Base-by-base conservation (phyloP, 805 yeast species). In the Ogataea parapolymorpha region DNA sequence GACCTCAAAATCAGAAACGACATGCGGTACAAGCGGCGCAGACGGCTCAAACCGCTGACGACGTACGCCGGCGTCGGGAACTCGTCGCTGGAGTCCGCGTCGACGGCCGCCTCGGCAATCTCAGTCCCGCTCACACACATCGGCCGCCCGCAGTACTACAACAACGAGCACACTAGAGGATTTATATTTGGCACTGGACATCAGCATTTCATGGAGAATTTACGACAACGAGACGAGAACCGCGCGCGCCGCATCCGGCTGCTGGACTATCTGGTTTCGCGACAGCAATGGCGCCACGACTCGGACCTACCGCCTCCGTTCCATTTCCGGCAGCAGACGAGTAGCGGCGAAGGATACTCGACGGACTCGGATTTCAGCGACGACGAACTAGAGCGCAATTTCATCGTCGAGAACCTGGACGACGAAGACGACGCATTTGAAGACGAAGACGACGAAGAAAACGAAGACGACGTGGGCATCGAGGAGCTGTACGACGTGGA, bases 21-120 rank as follows among this genome's bases (percentile, higher is more conserved):
- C 41, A 49, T 59, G 55, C 32, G 50, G n/a, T 61, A 54, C 39
- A 61, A 62, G 34, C 59, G 61, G 25, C 49, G 62, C 2, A 49
- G 65, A 37, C 45, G 62, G 37, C 37, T 55, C 32, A 51, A 40
- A 26, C 51, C 47, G 12, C 27, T 45, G 24, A 44, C 50, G 9
- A 40, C 50, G 9, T 37, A 38, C 30, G 16, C 23, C 20, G 20
- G 37, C 11, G 26, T 37, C 20, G 28, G 32, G 20, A 26, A 25
- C 9, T 26, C 45, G 16, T 30, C 48, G 7, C 9, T 34, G 31
- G 43, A 45, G 7, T 33, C 38, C 14, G 26, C 5, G n/a, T 7
- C 33, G 10, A 13, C 42, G 2, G 17, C 32, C 4, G 26, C 36
- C 6, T 18, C 33, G 11, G 26, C 26, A 8, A 15, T 26, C 6